Conservation (phyloP, 163 green algal genomes). For the Scenedesmus sp. region DNA sequence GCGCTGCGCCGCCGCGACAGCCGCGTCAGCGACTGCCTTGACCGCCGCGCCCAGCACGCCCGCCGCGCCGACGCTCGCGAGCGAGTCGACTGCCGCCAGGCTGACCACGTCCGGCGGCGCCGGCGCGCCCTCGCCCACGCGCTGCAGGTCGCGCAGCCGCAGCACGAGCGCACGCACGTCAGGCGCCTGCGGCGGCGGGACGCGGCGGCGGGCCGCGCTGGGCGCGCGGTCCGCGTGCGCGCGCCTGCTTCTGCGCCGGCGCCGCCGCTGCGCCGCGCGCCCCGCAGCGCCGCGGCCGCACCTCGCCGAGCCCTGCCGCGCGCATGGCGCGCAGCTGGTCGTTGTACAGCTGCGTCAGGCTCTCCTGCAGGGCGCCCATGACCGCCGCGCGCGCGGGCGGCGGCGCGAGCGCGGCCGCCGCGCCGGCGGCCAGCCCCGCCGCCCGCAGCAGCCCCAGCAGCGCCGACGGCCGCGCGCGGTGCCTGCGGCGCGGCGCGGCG, state of each 20-base stretch:
- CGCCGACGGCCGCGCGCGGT: constrained; percentile 31
- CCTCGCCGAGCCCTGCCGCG: constrained; percentile 32
- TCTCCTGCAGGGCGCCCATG: constrained; percentile 35
- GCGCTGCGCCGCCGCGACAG: not conserved
- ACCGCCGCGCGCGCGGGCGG: not conserved
- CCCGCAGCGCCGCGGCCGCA: not conserved
- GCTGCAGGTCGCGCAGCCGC: constrained; percentile 34
- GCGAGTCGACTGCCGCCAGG: constrained; percentile 1
- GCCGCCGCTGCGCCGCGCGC: not conserved
- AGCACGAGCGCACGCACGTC: constrained; percentile 35
- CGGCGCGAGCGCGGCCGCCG: constrained; percentile 27
- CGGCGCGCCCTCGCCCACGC: constrained; percentile 27
- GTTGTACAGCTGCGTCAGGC: constrained; percentile 32
- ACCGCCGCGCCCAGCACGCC: constrained; percentile 40
- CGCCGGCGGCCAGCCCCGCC: constrained; percentile 23
- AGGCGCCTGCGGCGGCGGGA: constrained; percentile 5
- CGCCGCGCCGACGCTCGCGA: constrained; percentile 11
- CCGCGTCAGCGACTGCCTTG: constrained; percentile 31
- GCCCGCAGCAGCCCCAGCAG: constrained; percentile 25
- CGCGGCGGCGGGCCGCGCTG: not conserved
- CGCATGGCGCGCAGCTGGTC: constrained; percentile 30
- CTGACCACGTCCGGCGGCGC: constrained; percentile 30
- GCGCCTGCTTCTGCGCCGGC: not conserved
- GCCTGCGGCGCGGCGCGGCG: too few relatives aligned
- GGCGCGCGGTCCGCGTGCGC: not conserved